phyloP scores from a whole-genome alignment of 1,284 basidiomycete species.

The Moesziomyces parantarcticus region DNA sequence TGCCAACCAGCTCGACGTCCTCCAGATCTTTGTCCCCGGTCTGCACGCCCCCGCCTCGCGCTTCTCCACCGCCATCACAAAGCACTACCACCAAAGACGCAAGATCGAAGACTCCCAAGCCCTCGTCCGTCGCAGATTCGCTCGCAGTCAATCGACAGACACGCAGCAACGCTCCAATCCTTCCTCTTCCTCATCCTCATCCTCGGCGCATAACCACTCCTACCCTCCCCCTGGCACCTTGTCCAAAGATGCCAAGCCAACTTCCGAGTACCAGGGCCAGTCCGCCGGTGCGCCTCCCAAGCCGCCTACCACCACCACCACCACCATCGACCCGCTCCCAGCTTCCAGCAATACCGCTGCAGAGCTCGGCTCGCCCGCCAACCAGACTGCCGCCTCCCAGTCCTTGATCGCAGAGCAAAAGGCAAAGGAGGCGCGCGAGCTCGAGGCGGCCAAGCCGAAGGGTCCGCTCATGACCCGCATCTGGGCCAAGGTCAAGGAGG shows the following conservation, averaged over 20 bases:
- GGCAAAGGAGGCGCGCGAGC: slow-evolving; percentile 38
- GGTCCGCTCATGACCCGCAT: slow-evolving; percentile 52
- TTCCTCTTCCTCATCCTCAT: slow-evolving; percentile 5
- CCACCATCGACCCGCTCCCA: slow-evolving; percentile 37
- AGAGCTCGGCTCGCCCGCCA: slow-evolving; percentile 49
- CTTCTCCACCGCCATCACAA: slow-evolving; percentile 42
- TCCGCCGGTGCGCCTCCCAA: slow-evolving; percentile 41
- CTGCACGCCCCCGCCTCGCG: slow-evolving; percentile 14
- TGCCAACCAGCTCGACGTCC: slow-evolving; percentile 37
- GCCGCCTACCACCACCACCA: slow-evolving; percentile 17
- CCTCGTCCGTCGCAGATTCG: slow-evolving; percentile 14
- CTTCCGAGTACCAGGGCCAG: slow-evolving; percentile 35
- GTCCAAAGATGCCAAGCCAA: slow-evolving; percentile 26
- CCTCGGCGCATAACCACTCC: slow-evolving; percentile 11
- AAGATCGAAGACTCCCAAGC: slow-evolving; percentile 37
- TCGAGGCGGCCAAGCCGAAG: slow-evolving; percentile 41
- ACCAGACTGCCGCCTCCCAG: slow-evolving; percentile 52
- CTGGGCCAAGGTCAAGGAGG: slow-evolving; percentile 95
- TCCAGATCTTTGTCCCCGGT: slow-evolving; percentile 50
- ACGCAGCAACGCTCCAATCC: slow-evolving; percentile 20
- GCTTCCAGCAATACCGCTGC: slow-evolving; percentile 42
- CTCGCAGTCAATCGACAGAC: slow-evolving; percentile 46
- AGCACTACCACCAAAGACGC: slow-evolving; percentile 41
- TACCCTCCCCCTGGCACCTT: slow-evolving; percentile 26
- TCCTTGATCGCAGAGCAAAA: slow-evolving; percentile 49